phyloP scores from a whole-genome alignment of 192 early-diverging fungal genomes.

The Dissophora globulifera region DNA sequence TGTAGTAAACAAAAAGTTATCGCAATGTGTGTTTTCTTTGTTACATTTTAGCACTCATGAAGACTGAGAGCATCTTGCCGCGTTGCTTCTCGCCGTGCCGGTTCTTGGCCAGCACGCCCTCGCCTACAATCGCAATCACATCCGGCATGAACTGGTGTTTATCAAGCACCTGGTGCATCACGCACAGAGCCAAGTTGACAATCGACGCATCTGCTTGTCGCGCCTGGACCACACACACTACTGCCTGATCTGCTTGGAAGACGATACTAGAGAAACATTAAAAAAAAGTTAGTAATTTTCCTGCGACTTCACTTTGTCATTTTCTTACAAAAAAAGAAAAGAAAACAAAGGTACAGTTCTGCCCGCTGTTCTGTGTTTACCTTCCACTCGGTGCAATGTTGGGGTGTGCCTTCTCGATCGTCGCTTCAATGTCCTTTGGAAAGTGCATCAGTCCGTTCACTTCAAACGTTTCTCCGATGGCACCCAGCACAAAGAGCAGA shows the following conservation, averaged over 20 bases:
- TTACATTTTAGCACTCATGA: slow-evolving; percentile 47
- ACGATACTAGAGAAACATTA: slow-evolving; percentile 25
- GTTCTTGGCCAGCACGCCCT: slow-evolving; percentile 63
- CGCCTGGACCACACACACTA: slow-evolving; percentile 44
- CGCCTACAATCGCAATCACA: slow-evolving; percentile 68
- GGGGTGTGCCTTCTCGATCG: slow-evolving; percentile 65
- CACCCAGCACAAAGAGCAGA: slow-evolving; percentile 76
- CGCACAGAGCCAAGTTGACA: slow-evolving; percentile 61
- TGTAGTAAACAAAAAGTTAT: neutral
- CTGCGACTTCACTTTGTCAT: too few relatives aligned
- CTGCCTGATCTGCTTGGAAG: slow-evolving; percentile 51
- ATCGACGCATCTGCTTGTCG: slow-evolving; percentile 14
- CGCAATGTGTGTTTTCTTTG: too few relatives aligned
- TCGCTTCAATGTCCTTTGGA: slow-evolving; percentile 73
- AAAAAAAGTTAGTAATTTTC: neutral
- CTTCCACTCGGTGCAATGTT: slow-evolving; percentile 26
- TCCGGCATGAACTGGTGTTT: slow-evolving; percentile 75
- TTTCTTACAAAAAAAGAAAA: too few relatives aligned
- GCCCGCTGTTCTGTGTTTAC: slow-evolving; percentile 11
- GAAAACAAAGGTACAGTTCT: too few relatives aligned
- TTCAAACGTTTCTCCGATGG: slow-evolving; percentile 74
- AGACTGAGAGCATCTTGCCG: slow-evolving; percentile 41
- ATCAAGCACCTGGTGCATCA: slow-evolving; percentile 74
- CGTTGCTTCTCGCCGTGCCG: slow-evolving; percentile 71
- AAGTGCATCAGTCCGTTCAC: slow-evolving; percentile 77